These are phyloP conservation scores for Microthlaspi erraticum DNA, from an alignment of 345 rosid genomes.

Conservation along the genomic window DNA sequence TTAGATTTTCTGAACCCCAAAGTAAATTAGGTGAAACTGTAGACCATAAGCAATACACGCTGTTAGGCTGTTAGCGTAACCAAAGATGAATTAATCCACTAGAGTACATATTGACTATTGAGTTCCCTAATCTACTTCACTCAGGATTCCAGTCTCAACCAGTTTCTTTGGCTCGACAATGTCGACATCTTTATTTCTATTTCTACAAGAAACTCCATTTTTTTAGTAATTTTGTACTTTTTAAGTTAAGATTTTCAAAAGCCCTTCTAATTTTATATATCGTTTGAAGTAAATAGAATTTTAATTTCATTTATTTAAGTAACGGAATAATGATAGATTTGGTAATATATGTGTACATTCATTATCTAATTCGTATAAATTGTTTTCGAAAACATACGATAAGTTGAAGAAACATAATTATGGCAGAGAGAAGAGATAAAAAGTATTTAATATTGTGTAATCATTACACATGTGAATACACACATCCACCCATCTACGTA, in stretches of 20 bases:
- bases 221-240: neutral
- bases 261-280: neutral
- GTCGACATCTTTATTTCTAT: neutral
- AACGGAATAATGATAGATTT: neutral
- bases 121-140: constrained; percentile 16
- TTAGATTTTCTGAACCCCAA: neutral
- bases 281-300: neutral
- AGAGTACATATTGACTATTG: neutral
- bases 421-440: neutral
- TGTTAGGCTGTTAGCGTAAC: neutral
- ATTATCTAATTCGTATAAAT: neutral
- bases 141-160: neutral
- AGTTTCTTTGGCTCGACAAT: neutral
- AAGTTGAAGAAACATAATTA: neutral
- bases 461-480: neutral
- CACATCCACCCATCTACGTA: constrained; percentile 10
- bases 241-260: neutral
- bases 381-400: neutral
- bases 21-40: neutral
- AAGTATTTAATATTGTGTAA: too few relatives aligned
- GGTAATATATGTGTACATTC: too few relatives aligned
- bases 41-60: neutral
- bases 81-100: constrained; percentile 2
- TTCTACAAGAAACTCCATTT: neutral
- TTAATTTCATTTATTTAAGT: neutral